Evolutionary conservation across 2,329 filamentous ascomycete species (phyloP), one percentile per base, ranked within the genome.

Genomic region (Clonostachys byssicola): DNA sequence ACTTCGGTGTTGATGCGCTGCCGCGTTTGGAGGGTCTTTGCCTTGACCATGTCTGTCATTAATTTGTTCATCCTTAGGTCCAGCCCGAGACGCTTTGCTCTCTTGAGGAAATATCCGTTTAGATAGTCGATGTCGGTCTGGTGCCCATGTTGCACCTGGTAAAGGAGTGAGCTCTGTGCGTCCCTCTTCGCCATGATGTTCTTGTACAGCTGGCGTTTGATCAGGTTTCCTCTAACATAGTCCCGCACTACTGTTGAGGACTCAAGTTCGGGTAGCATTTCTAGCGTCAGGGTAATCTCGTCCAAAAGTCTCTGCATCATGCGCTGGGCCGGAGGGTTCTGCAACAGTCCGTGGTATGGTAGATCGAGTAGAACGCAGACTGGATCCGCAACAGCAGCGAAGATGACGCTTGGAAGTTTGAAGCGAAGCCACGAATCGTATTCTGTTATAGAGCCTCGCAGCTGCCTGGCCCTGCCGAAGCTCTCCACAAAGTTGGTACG

Each of bases 61-160:
- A 88, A 78, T 56, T 85, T 83, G 60, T 95, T 94, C 51, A 85
- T 73, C 12, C 82, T 80, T 57, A 84, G 84, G 44, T 80, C 72
- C n/a, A 96, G 72, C 2, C 89, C 88, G 50, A 92, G 58, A 60
- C 88, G 80, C 56, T 80, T 76, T 1, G 88, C 94, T 39, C 86
- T 78, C 44, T 73, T 76, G 34, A 95, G 75, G 50, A 99, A 86
- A 68, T 92, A 99, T 1, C 92, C 92, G 62, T 95, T 96, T 55
- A 92, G 79, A 58, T 86, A 95, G 42, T 92, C 81, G 39, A 96
- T 80, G 57, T 96, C 90, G 0, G 89, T 90, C 49, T 74, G 67
- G 51, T 70, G 68, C 2, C 88, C 86, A 2, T 67, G 63, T 12
- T 80, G 68, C 12, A 92, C 71, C 56, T 86, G 81, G 46, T 78